These are phyloP conservation scores for Monosporascus sp. DNA, from an alignment of 2,329 filamentous ascomycete genomes.

Conservation along the genomic window DNA sequence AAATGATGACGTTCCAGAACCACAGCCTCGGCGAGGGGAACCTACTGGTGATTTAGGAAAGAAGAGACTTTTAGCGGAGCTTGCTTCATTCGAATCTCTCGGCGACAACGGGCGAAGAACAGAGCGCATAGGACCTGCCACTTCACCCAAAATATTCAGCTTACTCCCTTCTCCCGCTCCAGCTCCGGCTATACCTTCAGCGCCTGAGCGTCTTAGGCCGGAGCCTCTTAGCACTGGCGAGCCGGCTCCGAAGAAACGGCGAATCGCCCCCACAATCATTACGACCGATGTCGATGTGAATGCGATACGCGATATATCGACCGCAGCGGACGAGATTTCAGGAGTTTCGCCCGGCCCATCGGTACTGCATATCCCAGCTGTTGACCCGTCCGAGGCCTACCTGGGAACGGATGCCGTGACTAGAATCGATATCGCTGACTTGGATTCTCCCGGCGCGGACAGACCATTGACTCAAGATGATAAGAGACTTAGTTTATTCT, in stretches of 20 bases:
- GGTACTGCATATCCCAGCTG: background rate
- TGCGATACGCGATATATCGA: constrained; percentile 17
- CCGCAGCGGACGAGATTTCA: constrained; percentile 18
- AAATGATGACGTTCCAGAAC: background rate
- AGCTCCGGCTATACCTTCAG: background rate
- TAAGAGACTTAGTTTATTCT: constrained; percentile 9
- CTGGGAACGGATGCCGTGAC: constrained; percentile 20
- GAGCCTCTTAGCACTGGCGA: background rate
- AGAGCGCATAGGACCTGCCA: background rate
- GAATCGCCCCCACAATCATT: constrained; percentile 16
- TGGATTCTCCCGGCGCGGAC: background rate
- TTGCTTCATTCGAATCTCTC: background rate
- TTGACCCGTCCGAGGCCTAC: constrained; percentile 9
- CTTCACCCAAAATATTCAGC: background rate
- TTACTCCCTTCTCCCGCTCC: no score
- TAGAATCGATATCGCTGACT: constrained; percentile 19
- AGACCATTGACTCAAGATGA: constrained; percentile 1
- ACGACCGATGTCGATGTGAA: constrained; percentile 12
- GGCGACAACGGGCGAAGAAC: background rate
- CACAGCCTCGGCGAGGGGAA: background rate
- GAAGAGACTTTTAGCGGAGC: background rate
- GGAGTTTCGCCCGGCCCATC: background rate
- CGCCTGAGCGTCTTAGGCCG: background rate
- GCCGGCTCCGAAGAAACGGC: constrained; percentile 19
- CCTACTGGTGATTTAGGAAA: background rate